phyloP scores from a whole-genome alignment of 2,329 filamentous ascomycete genomes.

The Botryotinia convoluta region DNA sequence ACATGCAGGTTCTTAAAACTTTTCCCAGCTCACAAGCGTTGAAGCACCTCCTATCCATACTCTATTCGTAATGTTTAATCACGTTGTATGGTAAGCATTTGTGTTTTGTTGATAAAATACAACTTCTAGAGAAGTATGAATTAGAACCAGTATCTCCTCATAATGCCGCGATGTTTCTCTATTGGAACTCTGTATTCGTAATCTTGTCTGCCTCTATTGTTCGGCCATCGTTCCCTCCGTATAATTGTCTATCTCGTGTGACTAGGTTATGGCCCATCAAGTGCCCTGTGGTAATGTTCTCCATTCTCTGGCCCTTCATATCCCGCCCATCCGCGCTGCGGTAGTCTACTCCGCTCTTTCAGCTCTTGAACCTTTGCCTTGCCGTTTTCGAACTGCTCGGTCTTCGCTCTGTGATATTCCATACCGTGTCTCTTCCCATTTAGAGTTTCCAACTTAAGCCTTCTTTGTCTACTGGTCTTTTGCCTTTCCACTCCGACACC shows the following conservation, averaged over 20 bases:
- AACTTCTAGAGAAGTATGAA: rapidly evolving
- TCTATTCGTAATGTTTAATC: background rate
- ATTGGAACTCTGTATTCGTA: too few relatives aligned
- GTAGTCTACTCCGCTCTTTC: rapidly evolving
- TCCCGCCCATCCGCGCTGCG: background rate
- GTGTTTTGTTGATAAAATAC: rapidly evolving
- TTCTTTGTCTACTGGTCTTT: too few relatives aligned
- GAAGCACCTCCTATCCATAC: rapidly evolving
- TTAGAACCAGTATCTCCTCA: background rate
- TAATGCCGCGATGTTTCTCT: too few relatives aligned
- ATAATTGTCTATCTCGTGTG: background rate
- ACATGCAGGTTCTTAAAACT: background rate
- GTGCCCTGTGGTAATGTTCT: background rate
- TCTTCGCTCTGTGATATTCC: background rate
- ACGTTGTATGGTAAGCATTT: background rate
- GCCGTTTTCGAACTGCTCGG: background rate
- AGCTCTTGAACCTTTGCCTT: background rate
- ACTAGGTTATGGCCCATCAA: rapidly evolving
- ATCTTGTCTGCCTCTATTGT: too few relatives aligned
- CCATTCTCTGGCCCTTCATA: rapidly evolving
- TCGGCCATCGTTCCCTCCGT: too few relatives aligned
- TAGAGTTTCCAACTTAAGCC: too few relatives aligned
- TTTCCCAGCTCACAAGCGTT: background rate
- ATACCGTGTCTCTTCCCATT: background rate
- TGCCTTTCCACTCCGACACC: rapidly evolving